phyloP scores from a whole-genome alignment of 2,329 filamentous ascomycete genomes.

The Thielaviopsis ethacetica region DNA sequence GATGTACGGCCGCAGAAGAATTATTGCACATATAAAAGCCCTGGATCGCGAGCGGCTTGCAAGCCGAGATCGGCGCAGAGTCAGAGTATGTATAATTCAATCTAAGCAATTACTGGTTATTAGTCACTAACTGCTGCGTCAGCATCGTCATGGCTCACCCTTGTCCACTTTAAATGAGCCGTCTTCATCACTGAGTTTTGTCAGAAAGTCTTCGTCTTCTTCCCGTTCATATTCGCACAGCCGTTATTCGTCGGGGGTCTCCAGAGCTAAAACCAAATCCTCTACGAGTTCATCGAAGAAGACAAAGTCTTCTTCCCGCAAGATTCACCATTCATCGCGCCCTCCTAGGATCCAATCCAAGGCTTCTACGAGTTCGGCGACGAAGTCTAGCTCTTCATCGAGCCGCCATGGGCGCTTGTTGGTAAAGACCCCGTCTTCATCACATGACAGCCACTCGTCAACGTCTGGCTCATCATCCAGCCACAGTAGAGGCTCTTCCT shows the following conservation, averaged over 20 bases:
- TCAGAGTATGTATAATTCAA: neutral
- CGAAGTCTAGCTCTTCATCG: neutral
- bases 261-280: neutral
- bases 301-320: neutral
- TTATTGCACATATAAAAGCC: neutral
- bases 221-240: neutral
- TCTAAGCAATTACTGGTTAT: neutral
- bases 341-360: neutral
- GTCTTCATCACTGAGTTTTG: neutral
- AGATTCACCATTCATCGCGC: neutral
- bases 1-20: neutral
- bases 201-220: neutral
- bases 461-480: neutral
- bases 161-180: neutral
- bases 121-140: neutral
- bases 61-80: neutral
- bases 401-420: too few relatives aligned
- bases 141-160: neutral
- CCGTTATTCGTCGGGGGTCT: neutral
- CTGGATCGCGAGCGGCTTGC: neutral
- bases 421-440: too few relatives aligned
- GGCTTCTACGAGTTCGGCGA: neutral
- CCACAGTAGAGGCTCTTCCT: neutral
- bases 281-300: neutral
- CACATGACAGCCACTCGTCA: too few relatives aligned